phyloP scores from a whole-genome alignment of 2,329 filamentous ascomycete species.

The Neonectria faginata region DNA sequence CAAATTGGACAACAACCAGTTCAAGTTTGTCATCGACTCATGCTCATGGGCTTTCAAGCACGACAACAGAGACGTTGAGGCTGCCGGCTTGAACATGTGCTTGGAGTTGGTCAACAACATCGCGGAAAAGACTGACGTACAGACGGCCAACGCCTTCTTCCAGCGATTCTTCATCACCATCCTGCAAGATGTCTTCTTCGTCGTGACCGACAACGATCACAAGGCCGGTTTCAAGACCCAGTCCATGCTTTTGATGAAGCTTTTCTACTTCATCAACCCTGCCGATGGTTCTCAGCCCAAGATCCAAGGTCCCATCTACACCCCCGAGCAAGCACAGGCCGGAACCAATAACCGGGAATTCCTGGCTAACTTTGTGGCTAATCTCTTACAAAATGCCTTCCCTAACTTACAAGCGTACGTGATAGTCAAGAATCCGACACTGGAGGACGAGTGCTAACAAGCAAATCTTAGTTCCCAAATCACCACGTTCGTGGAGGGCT shows the following conservation, averaged over 20 bases:
- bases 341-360: slow-evolving; percentile 94
- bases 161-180: slow-evolving; percentile 97
- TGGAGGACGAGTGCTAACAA: slow-evolving; percentile 50
- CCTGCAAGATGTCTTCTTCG: slow-evolving; percentile 97
- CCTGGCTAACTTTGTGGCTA: slow-evolving; percentile 86
- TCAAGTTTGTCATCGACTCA: slow-evolving; percentile 99
- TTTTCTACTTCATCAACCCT: slow-evolving; percentile 94
- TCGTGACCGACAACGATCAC: slow-evolving; percentile 96
- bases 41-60: slow-evolving; percentile 99
- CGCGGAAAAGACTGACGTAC: slow-evolving; percentile 86
- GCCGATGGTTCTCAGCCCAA: slow-evolving; percentile 78
- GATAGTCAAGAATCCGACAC: neutral
- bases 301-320: slow-evolving; percentile 92
- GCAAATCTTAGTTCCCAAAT: slow-evolving; percentile 77
- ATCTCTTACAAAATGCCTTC: slow-evolving; percentile 88
- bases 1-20: slow-evolving; percentile 94
- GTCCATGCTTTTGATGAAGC: slow-evolving; percentile 89
- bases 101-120: slow-evolving; percentile 98
- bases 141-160: slow-evolving; percentile 95
- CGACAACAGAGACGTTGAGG: slow-evolving; percentile 97
- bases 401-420: slow-evolving; percentile 90
- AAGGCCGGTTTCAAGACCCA: slow-evolving; percentile 99
- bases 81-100: slow-evolving; percentile 97
- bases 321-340: slow-evolving; percentile 80
- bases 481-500: slow-evolving; percentile 85